A percentile compares a stretch with the other conserved stretches of the same genome.
phyloP scores from a whole-genome alignment of 805 yeast genomes.

The Barnettozyma botsteinii region DNA sequence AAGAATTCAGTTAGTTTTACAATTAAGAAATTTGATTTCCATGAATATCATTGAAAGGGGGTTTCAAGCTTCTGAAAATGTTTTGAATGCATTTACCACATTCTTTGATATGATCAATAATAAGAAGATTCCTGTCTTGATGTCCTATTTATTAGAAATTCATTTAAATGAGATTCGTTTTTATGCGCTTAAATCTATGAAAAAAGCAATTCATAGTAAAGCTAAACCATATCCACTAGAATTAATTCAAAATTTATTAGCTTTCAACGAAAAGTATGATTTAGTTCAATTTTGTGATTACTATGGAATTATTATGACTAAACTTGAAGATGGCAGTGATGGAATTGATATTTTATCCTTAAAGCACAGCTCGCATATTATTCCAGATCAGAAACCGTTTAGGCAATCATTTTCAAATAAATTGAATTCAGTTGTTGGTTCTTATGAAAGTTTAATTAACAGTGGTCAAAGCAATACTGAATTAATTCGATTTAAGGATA shows the following conservation, averaged over 20 bases:
- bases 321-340: conserved; percentile 28
- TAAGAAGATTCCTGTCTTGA: conserved; percentile 53
- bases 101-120: conserved; percentile 56
- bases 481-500: background rate
- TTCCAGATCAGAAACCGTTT: conserved; percentile 35
- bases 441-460: conserved; percentile 31
- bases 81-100: conserved; percentile 50
- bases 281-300: conserved; percentile 52
- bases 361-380: conserved; percentile 30
- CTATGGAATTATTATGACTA: conserved; percentile 47
- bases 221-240: conserved; percentile 57
- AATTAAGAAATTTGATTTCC: conserved; percentile 59
- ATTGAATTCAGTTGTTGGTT: conserved; percentile 34
- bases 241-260: conserved; percentile 45
- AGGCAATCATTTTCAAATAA: conserved; percentile 41
- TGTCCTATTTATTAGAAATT: conserved; percentile 71
- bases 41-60: conserved; percentile 55
- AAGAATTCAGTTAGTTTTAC: conserved; percentile 63
- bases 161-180: conserved; percentile 76
- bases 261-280: conserved; percentile 59
- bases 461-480: conserved; percentile 12
- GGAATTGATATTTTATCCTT: conserved; percentile 40
- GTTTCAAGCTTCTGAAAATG: conserved; percentile 46
- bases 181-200: conserved; percentile 62
- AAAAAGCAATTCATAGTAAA: conserved; percentile 61